Conservation (phyloP, 305 asterid genomes). For the Petunia hybrid region DNA sequence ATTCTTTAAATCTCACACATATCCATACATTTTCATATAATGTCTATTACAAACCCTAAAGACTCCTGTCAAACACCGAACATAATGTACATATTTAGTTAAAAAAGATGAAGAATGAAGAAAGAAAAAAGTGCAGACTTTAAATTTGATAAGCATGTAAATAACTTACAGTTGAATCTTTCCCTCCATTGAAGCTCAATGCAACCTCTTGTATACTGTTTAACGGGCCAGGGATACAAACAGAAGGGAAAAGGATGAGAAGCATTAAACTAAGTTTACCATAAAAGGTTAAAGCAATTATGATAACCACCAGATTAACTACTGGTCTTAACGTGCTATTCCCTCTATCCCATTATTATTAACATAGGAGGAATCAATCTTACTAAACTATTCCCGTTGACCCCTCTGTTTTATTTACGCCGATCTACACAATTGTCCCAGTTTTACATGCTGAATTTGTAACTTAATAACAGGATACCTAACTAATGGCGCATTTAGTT, state of each 20-base stretch:
- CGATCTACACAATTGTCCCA: background rate
- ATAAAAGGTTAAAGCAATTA: background rate
- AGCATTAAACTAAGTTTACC: conserved; percentile 17
- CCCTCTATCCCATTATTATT: background rate
- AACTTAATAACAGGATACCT: background rate
- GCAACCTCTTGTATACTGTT: conserved; percentile 89
- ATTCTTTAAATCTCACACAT: background rate
- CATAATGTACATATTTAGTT: background rate
- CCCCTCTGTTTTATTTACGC: background rate
- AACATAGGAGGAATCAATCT: background rate
- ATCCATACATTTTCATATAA: background rate
- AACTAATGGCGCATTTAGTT: background rate
- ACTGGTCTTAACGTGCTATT: background rate
- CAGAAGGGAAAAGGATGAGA: conserved; percentile 10
- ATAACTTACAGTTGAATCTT: conserved; percentile 87
- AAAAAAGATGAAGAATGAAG: conserved; percentile 18
- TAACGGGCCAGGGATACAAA: background rate
- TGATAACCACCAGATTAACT: conserved; percentile 17
- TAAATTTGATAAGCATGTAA: background rate
- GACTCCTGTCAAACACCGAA: background rate
- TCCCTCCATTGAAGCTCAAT: conserved; percentile 96
- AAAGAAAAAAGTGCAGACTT: background rate
- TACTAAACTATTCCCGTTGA: background rate
- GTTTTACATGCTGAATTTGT: background rate
- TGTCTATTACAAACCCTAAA: background rate